Base-by-base conservation (phyloP, 345 rosid species). In the Murraya koenigii region DNA sequence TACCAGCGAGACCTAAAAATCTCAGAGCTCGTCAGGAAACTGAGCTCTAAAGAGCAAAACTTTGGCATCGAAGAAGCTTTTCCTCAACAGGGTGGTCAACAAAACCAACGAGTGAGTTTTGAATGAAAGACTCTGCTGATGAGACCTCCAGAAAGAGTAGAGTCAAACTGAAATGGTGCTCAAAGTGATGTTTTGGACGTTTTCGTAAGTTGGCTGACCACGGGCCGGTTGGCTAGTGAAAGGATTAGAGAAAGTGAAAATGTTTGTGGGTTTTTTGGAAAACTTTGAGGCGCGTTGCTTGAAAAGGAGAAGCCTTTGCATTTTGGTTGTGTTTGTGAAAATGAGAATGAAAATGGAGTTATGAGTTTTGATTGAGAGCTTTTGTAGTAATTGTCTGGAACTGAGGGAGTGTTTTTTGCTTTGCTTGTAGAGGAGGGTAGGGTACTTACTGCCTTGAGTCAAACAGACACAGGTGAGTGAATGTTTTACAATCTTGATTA, bases 1-100 rank as follows among this genome's bases (percentile, higher is more conserved):
- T 86, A 91, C 92, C 93, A 74, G 75, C 76, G 75, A 75, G 80
- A 82, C 38, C 84, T 76, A 28, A 70, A 65, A 71, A 71, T 78
- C 69, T 79, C 71, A 81, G 75, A 86, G 63, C 72, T 82, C 19
- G 69, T 72, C 84, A 52, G 74, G 76, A 71, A 84, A 84, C 80
- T 32, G 83, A 56, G 77, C 70, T 67, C 80, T 60, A 0, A 82
- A 77, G 73, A 80, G 71, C 72, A 79, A 59, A 75, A 79, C 84
- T 84, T 78, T 84, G 59, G 79, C 77, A 78, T 78, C 92, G 22
- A 67, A 26, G 9, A 82, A 77, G 64, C 54, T 73, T 76, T 72
- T 82, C 69, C 77, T 84, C 49, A 76, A 73, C 60, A 77, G 85
- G 68, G 86, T 36, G 77, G 11, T 85, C 32, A 82, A 54, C 13